Percentiles rank a stretch among this genome's conserved stretches.
phyloP scores from a whole-genome alignment of 805 yeast species.

The Cyberlindnera suaveolens region DNA sequence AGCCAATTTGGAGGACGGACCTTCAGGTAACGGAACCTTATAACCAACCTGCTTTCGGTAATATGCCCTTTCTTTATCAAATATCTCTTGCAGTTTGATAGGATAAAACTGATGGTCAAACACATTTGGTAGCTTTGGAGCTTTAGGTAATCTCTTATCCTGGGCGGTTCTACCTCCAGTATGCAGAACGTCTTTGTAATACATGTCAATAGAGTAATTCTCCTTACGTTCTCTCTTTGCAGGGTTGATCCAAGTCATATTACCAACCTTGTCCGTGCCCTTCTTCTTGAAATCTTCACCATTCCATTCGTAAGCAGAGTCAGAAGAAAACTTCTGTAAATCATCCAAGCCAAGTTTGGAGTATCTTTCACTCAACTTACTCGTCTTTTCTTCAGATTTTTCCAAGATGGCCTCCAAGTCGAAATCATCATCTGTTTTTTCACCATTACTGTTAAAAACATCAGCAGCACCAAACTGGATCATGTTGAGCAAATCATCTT shows the following conservation, averaged over 20 bases:
- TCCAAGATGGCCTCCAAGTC: constrained; percentile 58
- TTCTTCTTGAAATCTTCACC: constrained; percentile 77
- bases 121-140: constrained; percentile 77
- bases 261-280: constrained; percentile 35
- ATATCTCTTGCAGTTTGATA: constrained; percentile 62
- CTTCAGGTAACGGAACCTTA: constrained; percentile 57
- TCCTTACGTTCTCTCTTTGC: constrained; percentile 80
- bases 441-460: constrained; percentile 33
- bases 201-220: constrained; percentile 82
- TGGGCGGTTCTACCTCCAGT: constrained; percentile 55
- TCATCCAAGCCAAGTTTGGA: constrained; percentile 69
- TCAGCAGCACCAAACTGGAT: constrained; percentile 79
- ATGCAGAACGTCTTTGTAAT: constrained; percentile 73
- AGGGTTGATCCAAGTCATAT: constrained; percentile 75
- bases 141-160: constrained; percentile 56
- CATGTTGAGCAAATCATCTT: constrained; percentile 73
- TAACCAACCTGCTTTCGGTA: constrained; percentile 63
- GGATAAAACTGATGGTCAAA: constrained; percentile 93
- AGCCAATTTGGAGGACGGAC: constrained; percentile 33
- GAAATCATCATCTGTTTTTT: constrained; percentile 36
- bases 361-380: constrained; percentile 55
- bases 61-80: constrained; percentile 76
- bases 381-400: constrained; percentile 58
- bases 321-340: constrained; percentile 66
- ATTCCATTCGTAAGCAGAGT: constrained; percentile 82